Base-by-base conservation (phyloP, 1,284 basidiomycete genomes). In the Pseudozyma sp. region DNA sequence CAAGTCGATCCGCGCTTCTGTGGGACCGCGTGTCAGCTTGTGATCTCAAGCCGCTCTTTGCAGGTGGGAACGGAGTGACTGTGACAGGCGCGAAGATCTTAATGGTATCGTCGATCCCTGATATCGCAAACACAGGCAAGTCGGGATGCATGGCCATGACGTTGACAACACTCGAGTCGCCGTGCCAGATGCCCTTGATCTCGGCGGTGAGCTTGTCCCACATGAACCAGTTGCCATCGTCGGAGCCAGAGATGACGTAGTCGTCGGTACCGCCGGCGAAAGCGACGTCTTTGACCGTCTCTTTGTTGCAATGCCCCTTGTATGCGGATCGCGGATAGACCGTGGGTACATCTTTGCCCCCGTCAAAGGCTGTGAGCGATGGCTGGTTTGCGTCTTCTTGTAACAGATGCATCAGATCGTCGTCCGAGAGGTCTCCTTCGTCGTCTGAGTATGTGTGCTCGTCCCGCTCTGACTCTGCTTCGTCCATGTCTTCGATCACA, bases 251-350 rank as follows among this genome's bases (percentile, higher is more conserved):
- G 8, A 89, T 87, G 35, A 97, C 88, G 66, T 88, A 92, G 82
- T 94, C 90, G 67, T 94, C 92, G 39, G 86, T 84, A 5, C 90
- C 89, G 0, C 93, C 93, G 37, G 94, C 85, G 81, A 93, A 95
- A 82, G 93, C 94, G 74, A 92, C 94, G 84, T 97, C 94, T 85
- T 97, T 97, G 58, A 95, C 89, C 0, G 94, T 97, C 73, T 91
- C 90, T 4, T 91, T 86, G 84, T 97, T 97, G 68, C 90, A 89
- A 42, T 91, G 90, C 2, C 94, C 94, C 29, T 84, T 83, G 84
- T 89, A 97, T 9, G 88, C 87, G 57, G 84, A 84, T 31, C 89
- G 88, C n/a, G 94, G 94, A 58, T 89, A 86, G 54, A 96, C 86
- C 37, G 90, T 82, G 2, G 92, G 72, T 24, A 71, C 61, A 16